Percentiles rank a stretch among this genome's conserved stretches.
Evolutionary conservation across 169 alveolate species (phyloP).

Genomic region (Plasmodium blacklocki): DNA sequence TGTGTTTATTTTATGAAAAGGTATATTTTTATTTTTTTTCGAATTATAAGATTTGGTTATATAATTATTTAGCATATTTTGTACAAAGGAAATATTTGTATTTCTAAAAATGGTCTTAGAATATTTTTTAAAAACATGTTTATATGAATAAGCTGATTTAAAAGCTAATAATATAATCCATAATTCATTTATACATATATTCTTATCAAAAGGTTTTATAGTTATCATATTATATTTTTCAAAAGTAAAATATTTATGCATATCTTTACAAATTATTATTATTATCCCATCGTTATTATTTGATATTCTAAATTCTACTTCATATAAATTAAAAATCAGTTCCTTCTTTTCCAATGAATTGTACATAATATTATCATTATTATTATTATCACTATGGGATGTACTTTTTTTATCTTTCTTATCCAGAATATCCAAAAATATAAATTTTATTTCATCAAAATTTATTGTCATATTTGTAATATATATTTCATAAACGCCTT

Average conservation of each 20-base stretch:
- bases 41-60: slow-evolving; percentile 19
- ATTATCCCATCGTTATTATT: slow-evolving; percentile 45
- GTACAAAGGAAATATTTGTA: slow-evolving; percentile 61
- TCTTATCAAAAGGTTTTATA: slow-evolving; percentile 34
- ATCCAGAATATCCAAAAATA: not conserved
- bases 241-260: slow-evolving; percentile 14
- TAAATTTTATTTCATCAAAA: too few species aligned
- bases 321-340: slow-evolving; percentile 32
- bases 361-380: not conserved
- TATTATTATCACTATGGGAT: not conserved
- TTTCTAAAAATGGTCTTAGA: slow-evolving; percentile 27
- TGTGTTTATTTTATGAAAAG: slow-evolving; percentile 53
- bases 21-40: slow-evolving; percentile 30
- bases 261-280: slow-evolving; percentile 15
- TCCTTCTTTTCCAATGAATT: not conserved
- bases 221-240: slow-evolving; percentile 51
- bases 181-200: slow-evolving; percentile 13
- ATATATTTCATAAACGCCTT: not conserved
- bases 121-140: slow-evolving; percentile 28
- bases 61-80: slow-evolving; percentile 43
- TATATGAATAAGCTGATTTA: slow-evolving; percentile 64
- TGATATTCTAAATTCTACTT: slow-evolving; percentile 62
- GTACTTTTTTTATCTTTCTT: not conserved
- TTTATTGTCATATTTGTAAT: not conserved
- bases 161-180: slow-evolving; percentile 54